These are phyloP conservation scores for Rhodomyrtus psidioides DNA, from an alignment of 441 rosid species.

Conservation along the genomic window DNA sequence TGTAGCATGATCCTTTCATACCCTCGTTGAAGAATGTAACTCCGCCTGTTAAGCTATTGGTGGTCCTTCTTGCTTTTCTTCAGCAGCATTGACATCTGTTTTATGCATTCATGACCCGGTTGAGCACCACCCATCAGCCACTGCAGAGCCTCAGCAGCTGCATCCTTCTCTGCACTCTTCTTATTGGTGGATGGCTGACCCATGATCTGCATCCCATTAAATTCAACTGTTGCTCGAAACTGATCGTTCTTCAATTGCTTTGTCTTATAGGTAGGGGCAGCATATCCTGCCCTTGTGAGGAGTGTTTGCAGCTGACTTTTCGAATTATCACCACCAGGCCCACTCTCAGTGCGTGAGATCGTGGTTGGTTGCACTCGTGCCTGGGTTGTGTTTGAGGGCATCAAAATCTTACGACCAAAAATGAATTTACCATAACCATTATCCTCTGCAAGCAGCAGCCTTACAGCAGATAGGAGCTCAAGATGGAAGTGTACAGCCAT, in stretches of 20 bases:
- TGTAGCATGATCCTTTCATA: neutral
- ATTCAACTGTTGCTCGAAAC: constrained; percentile 65
- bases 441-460: constrained; percentile 57
- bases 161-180: constrained; percentile 95
- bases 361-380: constrained; percentile 23
- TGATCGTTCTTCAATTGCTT: constrained; percentile 65
- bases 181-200: constrained; percentile 87
- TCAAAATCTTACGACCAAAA: constrained; percentile 52
- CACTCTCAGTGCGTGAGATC: constrained; percentile 55
- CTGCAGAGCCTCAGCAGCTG: constrained; percentile 85
- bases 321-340: constrained; percentile 90
- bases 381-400: constrained; percentile 21
- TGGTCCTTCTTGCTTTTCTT: constrained; percentile 80
- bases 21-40: neutral
- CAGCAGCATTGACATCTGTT: constrained; percentile 59
- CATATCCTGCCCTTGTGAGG: constrained; percentile 71
- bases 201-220: constrained; percentile 61
- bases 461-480: constrained; percentile 59
- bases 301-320: constrained; percentile 92
- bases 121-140: constrained; percentile 60
- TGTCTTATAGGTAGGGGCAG: constrained; percentile 69
- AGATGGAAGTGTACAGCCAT: constrained; percentile 42
- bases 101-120: constrained; percentile 38
- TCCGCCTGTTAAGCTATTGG: neutral
- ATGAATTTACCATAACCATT: constrained; percentile 68